Conservation (phyloP, 805 yeast species). For the Yamadazyma takamatsuzukensis region DNA sequence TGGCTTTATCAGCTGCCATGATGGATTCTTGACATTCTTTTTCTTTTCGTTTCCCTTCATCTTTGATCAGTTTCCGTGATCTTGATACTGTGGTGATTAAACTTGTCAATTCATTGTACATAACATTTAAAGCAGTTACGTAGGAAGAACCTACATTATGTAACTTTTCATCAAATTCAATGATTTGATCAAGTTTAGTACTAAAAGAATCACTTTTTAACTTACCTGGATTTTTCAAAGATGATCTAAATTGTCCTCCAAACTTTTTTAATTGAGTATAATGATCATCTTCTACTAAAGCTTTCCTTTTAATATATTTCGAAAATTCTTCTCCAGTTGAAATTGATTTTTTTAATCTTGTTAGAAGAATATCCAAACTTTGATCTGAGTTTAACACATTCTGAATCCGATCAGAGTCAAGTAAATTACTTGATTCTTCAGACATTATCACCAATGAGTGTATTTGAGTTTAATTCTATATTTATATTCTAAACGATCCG, state of each 20-base stretch:
- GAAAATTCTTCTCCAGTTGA: constrained; percentile 83
- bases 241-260: constrained; percentile 50
- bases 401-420: constrained; percentile 33
- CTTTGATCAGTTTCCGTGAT: constrained; percentile 74
- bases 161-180: constrained; percentile 75
- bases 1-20: constrained; percentile 82
- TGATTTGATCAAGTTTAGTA: constrained; percentile 59
- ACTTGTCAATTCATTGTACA: constrained; percentile 80
- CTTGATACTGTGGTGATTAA: constrained; percentile 67
- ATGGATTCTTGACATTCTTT: constrained; percentile 84
- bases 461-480: no score
- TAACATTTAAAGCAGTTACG: constrained; percentile 73
- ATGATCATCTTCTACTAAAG: constrained; percentile 74
- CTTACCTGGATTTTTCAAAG: constrained; percentile 40
- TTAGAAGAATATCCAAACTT: constrained; percentile 69
- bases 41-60: constrained; percentile 76
- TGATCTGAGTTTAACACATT: constrained; percentile 63
- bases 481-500: no score
- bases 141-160: constrained; percentile 67
- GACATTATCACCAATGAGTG: constrained; percentile 5
- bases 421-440: constrained; percentile 7
- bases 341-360: constrained; percentile 74
- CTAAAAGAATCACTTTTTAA: constrained; percentile 66
- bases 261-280: constrained; percentile 70
- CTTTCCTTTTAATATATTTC: constrained; percentile 73